Evolutionary conservation across 2,329 filamentous ascomycete genomes (phyloP), one percentile per base, ranked within the genome.

Genomic region (Exophiala lecanii-corni): DNA sequence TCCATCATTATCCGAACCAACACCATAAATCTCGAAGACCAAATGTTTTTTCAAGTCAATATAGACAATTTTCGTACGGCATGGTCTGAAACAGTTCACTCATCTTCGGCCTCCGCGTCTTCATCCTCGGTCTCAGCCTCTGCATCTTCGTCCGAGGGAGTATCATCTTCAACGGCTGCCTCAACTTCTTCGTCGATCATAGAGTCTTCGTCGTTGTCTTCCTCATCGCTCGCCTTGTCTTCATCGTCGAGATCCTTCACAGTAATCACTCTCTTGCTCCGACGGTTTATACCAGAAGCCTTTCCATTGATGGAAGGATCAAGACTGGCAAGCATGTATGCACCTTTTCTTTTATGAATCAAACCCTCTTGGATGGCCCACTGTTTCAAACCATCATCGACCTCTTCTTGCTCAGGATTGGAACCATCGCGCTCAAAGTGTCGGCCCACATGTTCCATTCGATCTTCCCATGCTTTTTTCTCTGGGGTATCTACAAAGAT

Each of bases 361-460:
- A 55, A 10, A 5, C 63, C 62, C 37, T 68, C 59, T 1, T 50
- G 35, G 20, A 65, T 41, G 15, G 66, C 65, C 68, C 68, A 71
- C 3, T 62, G 54, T 25, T 57, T 55, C 28, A 70, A 50, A 3
- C 55, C 63, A 57, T 67, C 33, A 63, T 70, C 62, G 62, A 74
- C 55, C 5, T 52, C 36, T 54, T 67, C 54, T n/a, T 58, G 41
- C 10, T 43, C 28, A n/a, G 23, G 34, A 10, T 28, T 43, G 4
- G 28, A n/a, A 37, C 64, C 52, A 5, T 61, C 60, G 52, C 82
- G 82, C 63, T 92, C 87, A 34, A 91, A 73, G 61, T 96, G 89
- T 45, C 78, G 74, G 0, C 86, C 87, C 2, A 94, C 78, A 64
- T 96, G 89, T 62, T 96, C 89, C 80, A 94, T 87, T 17, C 86